Base-by-base conservation (phyloP, 2,329 filamentous ascomycete genomes). In the Cadophora luteo-olivacea region DNA sequence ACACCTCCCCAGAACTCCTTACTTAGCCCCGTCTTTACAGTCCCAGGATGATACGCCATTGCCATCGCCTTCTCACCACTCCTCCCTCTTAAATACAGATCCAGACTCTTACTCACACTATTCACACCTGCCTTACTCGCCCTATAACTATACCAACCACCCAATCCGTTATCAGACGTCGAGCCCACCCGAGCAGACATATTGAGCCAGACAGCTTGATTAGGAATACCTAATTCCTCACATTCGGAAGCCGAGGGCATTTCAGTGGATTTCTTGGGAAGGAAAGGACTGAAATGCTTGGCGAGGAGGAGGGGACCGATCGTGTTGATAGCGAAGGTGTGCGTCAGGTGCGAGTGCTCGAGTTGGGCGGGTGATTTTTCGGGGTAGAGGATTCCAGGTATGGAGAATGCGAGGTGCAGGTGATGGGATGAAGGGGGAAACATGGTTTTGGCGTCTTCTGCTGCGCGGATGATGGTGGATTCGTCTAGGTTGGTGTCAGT, bases 101-200 rank as follows among this genome's bases (percentile, higher is more conserved):
- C 92, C 70, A 93, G 89, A 7, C 86, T 91, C 80, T 89, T 92
- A 8, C 87, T 87, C 14, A 93, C 68, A 75, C 90, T 90, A 72
- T 90, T 93, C 3, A 95, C 88, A 1, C 85, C 92, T 0, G 92
- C 87, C 79, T 96, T 97, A 64, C 87, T 90, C 8, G 90, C 87
- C 16, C 93, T 89, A 79, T 96, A 96, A 66, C 85, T 89, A 78
- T 93, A 97, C 93, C 92, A 96, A 0, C 93, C 93, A 2, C 92
- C 93, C 0, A 89, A 82, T 1, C 80, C 77, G 75, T 97, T 95
- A 74, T 95, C 92, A 0, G 85, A 82, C 25, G 91, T 91, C 38
- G 87, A 91, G 11, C 92, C 92, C 0, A 97, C 91, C 54, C 93
- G 87, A 1, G 92, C 93, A 6, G 91, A 90, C 88, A 94, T 91